A percentile compares a stretch with the other conserved stretches of the same genome.
phyloP scores from a whole-genome alignment of 2,329 filamentous ascomycete species.

The Exserohilum rostratum region DNA sequence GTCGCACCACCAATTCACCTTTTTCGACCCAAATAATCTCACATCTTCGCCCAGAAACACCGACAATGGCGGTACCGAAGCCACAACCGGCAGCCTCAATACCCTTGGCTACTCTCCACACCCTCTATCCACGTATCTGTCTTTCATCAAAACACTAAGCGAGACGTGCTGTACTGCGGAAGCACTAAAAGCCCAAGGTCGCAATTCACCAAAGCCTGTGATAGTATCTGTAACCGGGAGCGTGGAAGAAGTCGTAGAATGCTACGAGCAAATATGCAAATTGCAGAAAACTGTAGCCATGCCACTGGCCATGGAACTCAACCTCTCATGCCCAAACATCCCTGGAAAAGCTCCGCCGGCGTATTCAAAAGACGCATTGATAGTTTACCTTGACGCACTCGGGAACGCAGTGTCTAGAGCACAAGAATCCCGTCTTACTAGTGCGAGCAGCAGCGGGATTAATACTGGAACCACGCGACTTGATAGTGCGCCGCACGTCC shows the following conservation, averaged over 20 bases:
- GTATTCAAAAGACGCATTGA: constrained; percentile 62
- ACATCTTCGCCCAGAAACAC: constrained; percentile 25
- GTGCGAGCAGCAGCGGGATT: constrained; percentile 23
- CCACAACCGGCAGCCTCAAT: constrained; percentile 59
- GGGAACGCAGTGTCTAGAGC: no score
- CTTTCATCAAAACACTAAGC: constrained; percentile 58
- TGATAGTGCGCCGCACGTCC: no score
- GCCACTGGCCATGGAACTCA: constrained; percentile 73
- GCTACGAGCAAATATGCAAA: constrained; percentile 59
- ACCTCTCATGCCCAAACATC: constrained; percentile 81
- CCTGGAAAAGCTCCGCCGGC: constrained; percentile 71
- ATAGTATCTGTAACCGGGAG: constrained; percentile 75
- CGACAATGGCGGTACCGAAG: constrained; percentile 25
- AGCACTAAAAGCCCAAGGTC: constrained; percentile 1
- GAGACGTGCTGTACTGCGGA: constrained; percentile 22
- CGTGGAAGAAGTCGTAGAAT: constrained; percentile 61
- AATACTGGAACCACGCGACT: no score
- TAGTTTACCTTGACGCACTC: constrained; percentile 61
- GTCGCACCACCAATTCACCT: constrained; percentile 66
- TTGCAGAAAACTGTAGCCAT: constrained; percentile 46
- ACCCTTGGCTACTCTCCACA: constrained; percentile 76
- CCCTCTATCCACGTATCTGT: constrained; percentile 64
- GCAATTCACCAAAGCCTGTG: constrained; percentile 59
- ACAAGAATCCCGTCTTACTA: no score
- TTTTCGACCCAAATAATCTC: constrained; percentile 62